These are phyloP conservation scores for Euphorbia lathyris DNA, from an alignment of 345 rosid species.

Conservation along the genomic window DNA sequence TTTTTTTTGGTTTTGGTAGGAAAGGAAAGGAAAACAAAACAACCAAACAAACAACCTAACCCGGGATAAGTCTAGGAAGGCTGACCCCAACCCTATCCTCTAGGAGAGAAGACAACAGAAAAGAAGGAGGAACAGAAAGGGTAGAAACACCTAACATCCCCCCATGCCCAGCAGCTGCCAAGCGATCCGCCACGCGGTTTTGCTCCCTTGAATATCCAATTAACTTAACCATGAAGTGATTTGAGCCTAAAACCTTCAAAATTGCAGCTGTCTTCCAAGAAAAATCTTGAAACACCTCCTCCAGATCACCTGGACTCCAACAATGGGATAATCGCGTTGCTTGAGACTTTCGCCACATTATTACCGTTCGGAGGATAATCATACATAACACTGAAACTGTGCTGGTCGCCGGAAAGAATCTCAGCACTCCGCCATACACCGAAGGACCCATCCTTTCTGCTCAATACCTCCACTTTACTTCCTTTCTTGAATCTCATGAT, in stretches of 20 bases:
- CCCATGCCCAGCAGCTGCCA: no score
- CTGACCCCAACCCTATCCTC: no score
- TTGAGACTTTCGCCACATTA: slow-evolving; percentile 8
- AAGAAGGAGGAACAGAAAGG: no score
- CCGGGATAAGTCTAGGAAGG: no score
- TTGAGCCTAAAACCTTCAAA: slow-evolving; percentile 7
- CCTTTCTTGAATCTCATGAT: slow-evolving; percentile 22
- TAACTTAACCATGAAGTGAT: slow-evolving; percentile 11
- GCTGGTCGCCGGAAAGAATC: slow-evolving; percentile 17
- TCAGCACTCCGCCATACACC: slow-evolving; percentile 18
- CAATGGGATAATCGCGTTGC: background rate
- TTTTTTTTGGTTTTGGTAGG: no score
- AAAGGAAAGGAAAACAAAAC: no score
- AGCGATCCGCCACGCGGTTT: no score
- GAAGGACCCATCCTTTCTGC: background rate
- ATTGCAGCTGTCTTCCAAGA: slow-evolving; percentile 15
- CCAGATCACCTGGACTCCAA: slow-evolving; percentile 23
- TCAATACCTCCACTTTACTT: slow-evolving; percentile 21
- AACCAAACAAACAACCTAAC: no score
- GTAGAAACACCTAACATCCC: no score
- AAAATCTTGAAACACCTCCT: slow-evolving; percentile 15
- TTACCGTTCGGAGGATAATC: background rate
- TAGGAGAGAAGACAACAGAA: no score
- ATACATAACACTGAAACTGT: slow-evolving; percentile 8
- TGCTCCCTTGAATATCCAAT: slow-evolving; percentile 12